Evolutionary conservation across 2,329 filamentous ascomycete species (phyloP).

Genomic region (Hirsutella thompsonii): DNA sequence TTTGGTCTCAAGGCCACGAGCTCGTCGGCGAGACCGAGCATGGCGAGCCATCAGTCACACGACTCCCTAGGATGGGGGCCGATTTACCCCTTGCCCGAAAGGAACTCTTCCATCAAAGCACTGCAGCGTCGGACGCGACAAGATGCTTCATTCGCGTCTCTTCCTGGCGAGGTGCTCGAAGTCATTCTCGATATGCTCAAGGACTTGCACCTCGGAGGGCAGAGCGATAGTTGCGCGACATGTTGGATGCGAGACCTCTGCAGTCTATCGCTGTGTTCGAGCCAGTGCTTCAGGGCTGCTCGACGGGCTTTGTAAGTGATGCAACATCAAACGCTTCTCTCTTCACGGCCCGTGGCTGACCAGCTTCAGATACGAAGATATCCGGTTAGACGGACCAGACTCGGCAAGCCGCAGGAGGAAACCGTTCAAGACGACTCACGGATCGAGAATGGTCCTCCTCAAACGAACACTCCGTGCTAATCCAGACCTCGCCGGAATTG

Average conservation of each 20-base stretch:
- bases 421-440: slow-evolving; percentile 35
- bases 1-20: slow-evolving; percentile 12
- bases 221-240: slow-evolving; percentile 43
- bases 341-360: not conserved
- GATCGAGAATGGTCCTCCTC: slow-evolving; percentile 41
- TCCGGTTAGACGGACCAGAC: slow-evolving; percentile 46
- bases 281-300: slow-evolving; percentile 39
- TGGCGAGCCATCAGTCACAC: slow-evolving; percentile 23
- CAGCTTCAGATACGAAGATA: slow-evolving; percentile 37
- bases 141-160: slow-evolving; percentile 38
- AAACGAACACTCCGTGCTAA: slow-evolving; percentile 43
- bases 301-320: slow-evolving; percentile 35
- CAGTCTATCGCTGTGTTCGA: slow-evolving; percentile 34
- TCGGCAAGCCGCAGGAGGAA: slow-evolving; percentile 41
- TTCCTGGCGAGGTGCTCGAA: slow-evolving; percentile 46
- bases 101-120: slow-evolving; percentile 1
- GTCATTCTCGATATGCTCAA: slow-evolving; percentile 42
- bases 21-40: slow-evolving; percentile 21
- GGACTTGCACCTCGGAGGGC: slow-evolving; percentile 32
- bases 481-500: slow-evolving; percentile 37
- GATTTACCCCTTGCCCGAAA: slow-evolving; percentile 2
- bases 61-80: slow-evolving; percentile 9
- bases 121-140: slow-evolving; percentile 14
- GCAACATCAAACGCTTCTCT: too few relatives aligned
- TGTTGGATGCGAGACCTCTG: slow-evolving; percentile 52